phyloP scores from a whole-genome alignment of 2,329 filamentous ascomycete species.

The Dothideomycetes sp. region DNA sequence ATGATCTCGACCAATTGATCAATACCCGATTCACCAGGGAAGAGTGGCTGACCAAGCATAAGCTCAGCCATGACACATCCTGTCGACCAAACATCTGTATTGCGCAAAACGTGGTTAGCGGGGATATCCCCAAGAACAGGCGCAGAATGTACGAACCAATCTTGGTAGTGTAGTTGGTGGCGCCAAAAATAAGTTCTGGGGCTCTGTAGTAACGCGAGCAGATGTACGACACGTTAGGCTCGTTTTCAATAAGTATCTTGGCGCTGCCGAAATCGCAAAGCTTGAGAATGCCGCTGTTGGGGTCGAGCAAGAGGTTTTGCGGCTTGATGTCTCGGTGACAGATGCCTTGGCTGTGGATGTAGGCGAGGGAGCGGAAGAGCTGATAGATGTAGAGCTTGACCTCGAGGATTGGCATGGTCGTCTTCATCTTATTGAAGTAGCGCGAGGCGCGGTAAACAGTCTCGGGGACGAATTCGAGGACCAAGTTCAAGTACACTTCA shows the following conservation, averaged over 20 bases:
- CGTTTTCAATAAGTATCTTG: conserved; percentile 96
- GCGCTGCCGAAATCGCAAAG: conserved; percentile 98
- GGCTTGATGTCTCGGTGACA: conserved; percentile 99
- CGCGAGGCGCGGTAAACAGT: conserved; percentile 96
- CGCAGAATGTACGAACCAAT: conserved; percentile 63
- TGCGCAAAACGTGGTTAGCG: conserved; percentile 1
- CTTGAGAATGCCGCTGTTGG: conserved; percentile 83
- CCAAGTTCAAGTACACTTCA: conserved; percentile 96
- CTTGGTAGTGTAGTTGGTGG: conserved; percentile 99
- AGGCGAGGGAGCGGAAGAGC: conserved; percentile 93
- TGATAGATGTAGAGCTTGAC: conserved; percentile 99
- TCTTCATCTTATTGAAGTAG: conserved; percentile 99
- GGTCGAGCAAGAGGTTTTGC: conserved; percentile 91
- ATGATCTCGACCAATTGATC: conserved; percentile 99
- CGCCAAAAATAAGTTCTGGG: conserved; percentile 95
- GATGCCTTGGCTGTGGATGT: conserved; percentile 98
- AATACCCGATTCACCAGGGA: conserved; percentile 96
- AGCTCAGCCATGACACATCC: conserved; percentile 99
- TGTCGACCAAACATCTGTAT: conserved; percentile 92
- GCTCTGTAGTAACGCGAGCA: conserved; percentile 98
- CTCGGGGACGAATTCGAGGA: conserved; percentile 96
- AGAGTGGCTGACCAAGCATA: conserved; percentile 96
- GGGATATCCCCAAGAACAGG: no score
- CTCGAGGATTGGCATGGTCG: conserved; percentile 96
- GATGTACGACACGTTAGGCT: conserved; percentile 99